Evolutionary conservation across 2,329 filamentous ascomycete genomes (phyloP), one percentile per base, ranked within the genome.

Genomic region (Botryotinia calthae): DNA sequence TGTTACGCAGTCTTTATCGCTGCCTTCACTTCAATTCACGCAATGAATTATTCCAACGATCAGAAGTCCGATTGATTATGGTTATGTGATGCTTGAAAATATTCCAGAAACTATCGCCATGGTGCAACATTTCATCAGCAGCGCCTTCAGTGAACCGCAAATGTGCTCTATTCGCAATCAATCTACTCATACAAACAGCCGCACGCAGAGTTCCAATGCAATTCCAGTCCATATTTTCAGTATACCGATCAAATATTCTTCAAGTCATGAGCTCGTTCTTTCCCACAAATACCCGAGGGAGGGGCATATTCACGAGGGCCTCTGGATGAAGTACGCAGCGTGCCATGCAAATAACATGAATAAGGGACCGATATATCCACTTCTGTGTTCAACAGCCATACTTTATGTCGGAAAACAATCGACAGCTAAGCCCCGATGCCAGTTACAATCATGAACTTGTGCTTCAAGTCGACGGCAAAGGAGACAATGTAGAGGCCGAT

Each of bases 341-440:
- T 54, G 34, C 31, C 22, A 54, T 25, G 37, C 31, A 48, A 66
- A 66, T 31, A 40, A 54, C 34, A 22, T 16, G 9, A 56, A 18
- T 18, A 18, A 16, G 25, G 6, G 10, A 22, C 34, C 48, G 34
- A 54, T 42, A 37, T 25, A 31, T 67, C 54, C 34, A 56, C 34
- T 56, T 40, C 34, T 12, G 37, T 56, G 65, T 42, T 56, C 34
- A 67, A 31, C 18, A 56, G 8, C 25, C 46, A n/a, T 28, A 18
- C 37, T 31, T 20, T 42, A 6, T 5, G 25, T 56, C 65, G 65
- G 65, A 31, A 25, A 8, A 22, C 25, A 56, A 22, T 25, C 18
- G 28, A 31, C 46, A n/a, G 48, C n/a, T 31, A 56, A 56, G 65
- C 65, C 56, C 65, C 65, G 48, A 56, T 56, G 25, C 56, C 48